Evolutionary conservation across 768 basidiomycete genomes (phyloP).

Genomic region (Tremella fuciformis): DNA sequence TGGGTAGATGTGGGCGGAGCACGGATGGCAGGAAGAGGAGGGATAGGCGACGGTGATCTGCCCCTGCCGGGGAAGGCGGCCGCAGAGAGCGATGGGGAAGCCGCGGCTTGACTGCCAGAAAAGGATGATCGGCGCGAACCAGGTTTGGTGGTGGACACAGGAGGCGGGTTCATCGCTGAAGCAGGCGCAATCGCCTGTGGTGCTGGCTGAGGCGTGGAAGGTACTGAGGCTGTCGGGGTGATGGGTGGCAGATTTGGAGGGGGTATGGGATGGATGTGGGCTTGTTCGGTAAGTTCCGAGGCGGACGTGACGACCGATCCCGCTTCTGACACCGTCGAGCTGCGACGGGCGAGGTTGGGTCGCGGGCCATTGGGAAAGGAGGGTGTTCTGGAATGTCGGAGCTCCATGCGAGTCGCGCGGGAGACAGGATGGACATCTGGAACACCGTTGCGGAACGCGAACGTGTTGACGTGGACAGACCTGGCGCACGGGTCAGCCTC

Average conservation of each 20-base stretch:
- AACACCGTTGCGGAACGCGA: slow-evolving; percentile 71
- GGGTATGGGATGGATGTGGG: slow-evolving; percentile 44
- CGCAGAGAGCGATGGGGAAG: slow-evolving; percentile 36
- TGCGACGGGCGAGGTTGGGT: slow-evolving; percentile 62
- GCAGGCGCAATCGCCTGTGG: neutral
- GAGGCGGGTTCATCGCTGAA: slow-evolving; percentile 47
- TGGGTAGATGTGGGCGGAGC: slow-evolving; percentile 56
- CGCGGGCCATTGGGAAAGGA: slow-evolving; percentile 43
- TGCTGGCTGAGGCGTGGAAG: slow-evolving; percentile 40
- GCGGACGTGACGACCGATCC: slow-evolving; percentile 61
- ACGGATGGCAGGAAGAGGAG: slow-evolving; percentile 85
- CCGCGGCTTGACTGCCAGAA: slow-evolving; percentile 47
- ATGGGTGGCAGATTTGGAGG: slow-evolving; percentile 42
- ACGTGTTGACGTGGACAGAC: slow-evolving; percentile 89
- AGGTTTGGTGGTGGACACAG: slow-evolving; percentile 36
- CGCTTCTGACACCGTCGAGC: slow-evolving; percentile 72
- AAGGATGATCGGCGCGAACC: slow-evolving; percentile 48
- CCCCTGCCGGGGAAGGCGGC: slow-evolving; percentile 36
- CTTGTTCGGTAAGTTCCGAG: slow-evolving; percentile 62
- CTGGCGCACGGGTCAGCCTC: slow-evolving; percentile 33
- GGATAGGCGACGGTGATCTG: slow-evolving; percentile 47
- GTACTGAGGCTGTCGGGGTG: slow-evolving; percentile 47
- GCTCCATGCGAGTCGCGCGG: slow-evolving; percentile 66
- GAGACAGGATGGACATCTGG: slow-evolving; percentile 89
- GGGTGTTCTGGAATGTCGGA: slow-evolving; percentile 50